Percentiles rank a stretch among this genome's conserved stretches.
Conservation (phyloP, 2,329 filamentous ascomycete species). For the Parafenestella ontariensis region DNA sequence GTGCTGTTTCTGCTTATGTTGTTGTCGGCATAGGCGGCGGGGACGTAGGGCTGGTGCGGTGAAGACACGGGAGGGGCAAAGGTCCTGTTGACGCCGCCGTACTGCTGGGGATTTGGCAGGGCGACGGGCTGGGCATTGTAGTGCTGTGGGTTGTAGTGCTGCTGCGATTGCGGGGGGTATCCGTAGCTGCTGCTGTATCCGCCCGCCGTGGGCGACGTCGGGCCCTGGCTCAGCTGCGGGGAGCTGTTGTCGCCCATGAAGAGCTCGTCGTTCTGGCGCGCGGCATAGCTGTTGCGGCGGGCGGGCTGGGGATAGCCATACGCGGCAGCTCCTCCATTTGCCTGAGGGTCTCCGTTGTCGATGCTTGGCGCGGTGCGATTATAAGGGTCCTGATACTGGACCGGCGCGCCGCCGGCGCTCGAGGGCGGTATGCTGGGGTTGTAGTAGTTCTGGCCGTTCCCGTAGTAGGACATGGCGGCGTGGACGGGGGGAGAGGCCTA, state of each 20-base stretch:
- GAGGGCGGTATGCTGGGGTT: slow-evolving; percentile 52
- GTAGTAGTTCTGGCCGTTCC: slow-evolving; percentile 61
- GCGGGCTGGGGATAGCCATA: slow-evolving; percentile 49
- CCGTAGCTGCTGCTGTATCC: slow-evolving; percentile 49
- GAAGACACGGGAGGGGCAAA: slow-evolving; percentile 36
- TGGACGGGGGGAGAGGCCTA: slow-evolving; percentile 15
- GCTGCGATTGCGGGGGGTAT: slow-evolving; percentile 49
- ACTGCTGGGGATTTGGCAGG: slow-evolving; percentile 70
- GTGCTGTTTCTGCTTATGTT: slow-evolving; percentile 39
- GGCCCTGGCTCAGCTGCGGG: slow-evolving; percentile 36
- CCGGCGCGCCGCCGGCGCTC: slow-evolving; percentile 46
- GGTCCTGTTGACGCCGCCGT: slow-evolving; percentile 49
- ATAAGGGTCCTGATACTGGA: slow-evolving; percentile 46
- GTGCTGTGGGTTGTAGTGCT: slow-evolving; percentile 68
- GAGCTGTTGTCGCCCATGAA: slow-evolving; percentile 59
- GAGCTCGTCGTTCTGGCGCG: slow-evolving; percentile 63
- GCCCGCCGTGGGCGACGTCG: slow-evolving; percentile 35
- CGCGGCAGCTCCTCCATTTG: slow-evolving; percentile 54
- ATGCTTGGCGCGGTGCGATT: slow-evolving; percentile 71
- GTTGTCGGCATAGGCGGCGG: slow-evolving; percentile 52
- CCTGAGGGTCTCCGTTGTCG: slow-evolving; percentile 75
- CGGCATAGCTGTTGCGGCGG: slow-evolving; percentile 44
- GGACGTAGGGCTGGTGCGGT: slow-evolving; percentile 52
- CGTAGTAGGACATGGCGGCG: slow-evolving; percentile 63
- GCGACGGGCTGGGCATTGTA: slow-evolving; percentile 56